Evolutionary conservation across 768 basidiomycete species (phyloP), one percentile per base, ranked within the genome.

Genomic region (Tylopilus felleus): DNA sequence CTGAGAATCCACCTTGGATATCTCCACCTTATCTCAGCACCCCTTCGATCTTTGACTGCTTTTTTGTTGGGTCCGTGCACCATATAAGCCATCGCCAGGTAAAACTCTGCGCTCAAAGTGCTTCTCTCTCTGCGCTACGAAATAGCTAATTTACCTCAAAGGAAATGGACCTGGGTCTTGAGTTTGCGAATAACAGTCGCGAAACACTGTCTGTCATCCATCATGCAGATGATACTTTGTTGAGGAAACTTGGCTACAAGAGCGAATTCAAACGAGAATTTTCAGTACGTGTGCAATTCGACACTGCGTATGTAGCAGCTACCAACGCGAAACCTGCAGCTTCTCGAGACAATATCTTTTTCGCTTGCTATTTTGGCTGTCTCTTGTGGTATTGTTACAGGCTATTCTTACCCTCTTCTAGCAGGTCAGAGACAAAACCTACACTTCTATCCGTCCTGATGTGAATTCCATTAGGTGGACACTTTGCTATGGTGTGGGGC

Each of bases 401-500:
- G 35, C 16, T 36, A 36, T 36, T 36, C 35, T 8, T 36, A 17
- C 17, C 35, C 35, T 36, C 35, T 36, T 8, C 8, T 17, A 36
- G 35, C 35, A 36, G 35, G 35, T 36, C 16, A 36, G 17, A 1
- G 35, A 36, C 35, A 36, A 6, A 16, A 5, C 35, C 35, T n/a
- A 36, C 35, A 36, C 35, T 36, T 36, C 17, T 36, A 16, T 36
- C 35, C 35, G n/a, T 36, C 35, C 35, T 36, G n/a, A 17, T n/a
- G 16, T 36, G 17, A 36, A 36, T 36, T 16, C 6, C 17, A 8
- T 36, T 36, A 36, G 35, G 35, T 5, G 35, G 35, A 36, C 35
- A 36, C 35, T 36, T 36, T 8, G 35, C 35, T 8, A 36, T 36
- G 47, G 64, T 56, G 10, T 56, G 55, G 52, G 55, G 52, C 65